A percentile compares a stretch with the other conserved stretches of the same genome.
phyloP scores from a whole-genome alignment of 1,284 basidiomycete genomes.

The Ganoderma meredithae region DNA sequence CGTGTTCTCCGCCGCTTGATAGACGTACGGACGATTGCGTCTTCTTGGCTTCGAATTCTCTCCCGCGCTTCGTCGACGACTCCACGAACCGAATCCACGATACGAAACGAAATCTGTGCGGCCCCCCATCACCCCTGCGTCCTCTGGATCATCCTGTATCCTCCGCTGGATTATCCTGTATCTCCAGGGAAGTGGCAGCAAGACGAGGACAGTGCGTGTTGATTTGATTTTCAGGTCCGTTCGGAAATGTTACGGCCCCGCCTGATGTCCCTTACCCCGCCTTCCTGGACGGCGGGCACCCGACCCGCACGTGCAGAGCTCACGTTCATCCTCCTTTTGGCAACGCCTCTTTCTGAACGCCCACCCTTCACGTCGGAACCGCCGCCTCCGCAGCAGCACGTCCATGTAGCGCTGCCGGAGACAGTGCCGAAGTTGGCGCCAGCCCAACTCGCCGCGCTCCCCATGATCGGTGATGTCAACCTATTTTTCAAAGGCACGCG shows the following conservation, averaged over 20 bases:
- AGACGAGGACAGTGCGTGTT: slow-evolving; percentile 82
- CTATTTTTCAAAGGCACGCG: slow-evolving; percentile 77
- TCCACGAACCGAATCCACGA: too few relatives aligned
- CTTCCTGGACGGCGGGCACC: background rate
- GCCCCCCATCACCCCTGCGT: background rate
- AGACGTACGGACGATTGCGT: background rate
- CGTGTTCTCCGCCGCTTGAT: background rate
- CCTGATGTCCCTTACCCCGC: background rate
- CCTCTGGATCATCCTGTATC: background rate
- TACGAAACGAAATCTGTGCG: background rate
- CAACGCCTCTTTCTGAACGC: background rate
- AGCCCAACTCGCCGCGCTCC: slow-evolving; percentile 51
- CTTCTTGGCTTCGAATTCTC: background rate
- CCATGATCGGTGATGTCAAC: slow-evolving; percentile 95
- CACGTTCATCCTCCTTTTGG: slow-evolving; percentile 50
- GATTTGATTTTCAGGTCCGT: slow-evolving; percentile 14
- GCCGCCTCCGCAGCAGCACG: background rate
- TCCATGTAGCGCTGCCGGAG: background rate
- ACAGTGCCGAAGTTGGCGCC: slow-evolving; percentile 29
- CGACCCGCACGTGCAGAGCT: slow-evolving; percentile 59
- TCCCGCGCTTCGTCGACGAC: background rate
- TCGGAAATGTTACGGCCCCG: slow-evolving; percentile 20
- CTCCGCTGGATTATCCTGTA: background rate
- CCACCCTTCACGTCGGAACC: background rate
- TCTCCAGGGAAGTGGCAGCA: slow-evolving; percentile 80